These are phyloP conservation scores for Gnomoniopsis smithogilvyi DNA, from an alignment of 2,329 filamentous ascomycete species.

Conservation along the genomic window DNA sequence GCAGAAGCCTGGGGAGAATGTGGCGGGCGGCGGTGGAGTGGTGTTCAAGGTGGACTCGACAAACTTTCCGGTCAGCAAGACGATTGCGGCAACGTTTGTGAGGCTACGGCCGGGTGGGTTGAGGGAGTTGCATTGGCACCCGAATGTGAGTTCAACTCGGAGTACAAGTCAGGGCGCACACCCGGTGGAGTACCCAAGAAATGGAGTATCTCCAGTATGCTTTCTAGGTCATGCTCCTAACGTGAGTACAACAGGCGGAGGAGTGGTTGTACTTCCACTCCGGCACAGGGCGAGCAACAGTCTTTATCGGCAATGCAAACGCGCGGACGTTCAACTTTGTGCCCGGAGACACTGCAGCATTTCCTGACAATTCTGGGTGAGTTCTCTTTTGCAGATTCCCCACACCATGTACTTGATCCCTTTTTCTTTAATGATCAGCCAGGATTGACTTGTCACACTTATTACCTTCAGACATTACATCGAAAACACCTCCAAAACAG, in stretches of 20 bases:
- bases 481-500: slow-evolving; percentile 61
- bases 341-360: slow-evolving; percentile 65
- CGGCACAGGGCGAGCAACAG: slow-evolving; percentile 58
- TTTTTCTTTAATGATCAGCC: neutral
- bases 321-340: slow-evolving; percentile 66
- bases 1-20: slow-evolving; percentile 51
- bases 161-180: no score
- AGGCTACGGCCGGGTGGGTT: slow-evolving; percentile 60
- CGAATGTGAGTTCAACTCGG: slow-evolving; percentile 56
- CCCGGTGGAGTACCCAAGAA: no score
- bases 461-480: slow-evolving; percentile 56
- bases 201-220: no score
- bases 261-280: slow-evolving; percentile 71
- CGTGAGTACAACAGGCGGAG: no score
- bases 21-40: slow-evolving; percentile 59
- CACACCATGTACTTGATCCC: slow-evolving; percentile 14
- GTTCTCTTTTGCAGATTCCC: slow-evolving; percentile 17
- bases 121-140: slow-evolving; percentile 68
- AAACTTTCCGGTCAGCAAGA: slow-evolving; percentile 65
- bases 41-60: slow-evolving; percentile 64
- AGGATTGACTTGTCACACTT: neutral
- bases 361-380: slow-evolving; percentile 61
- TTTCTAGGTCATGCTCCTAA: no score
- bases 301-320: slow-evolving; percentile 59
- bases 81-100: slow-evolving; percentile 63